Percentiles rank a stretch among this genome's conserved stretches.
Evolutionary conservation across 441 rosid genomes (phyloP).

Genomic region (Jatropha podagrica): DNA sequence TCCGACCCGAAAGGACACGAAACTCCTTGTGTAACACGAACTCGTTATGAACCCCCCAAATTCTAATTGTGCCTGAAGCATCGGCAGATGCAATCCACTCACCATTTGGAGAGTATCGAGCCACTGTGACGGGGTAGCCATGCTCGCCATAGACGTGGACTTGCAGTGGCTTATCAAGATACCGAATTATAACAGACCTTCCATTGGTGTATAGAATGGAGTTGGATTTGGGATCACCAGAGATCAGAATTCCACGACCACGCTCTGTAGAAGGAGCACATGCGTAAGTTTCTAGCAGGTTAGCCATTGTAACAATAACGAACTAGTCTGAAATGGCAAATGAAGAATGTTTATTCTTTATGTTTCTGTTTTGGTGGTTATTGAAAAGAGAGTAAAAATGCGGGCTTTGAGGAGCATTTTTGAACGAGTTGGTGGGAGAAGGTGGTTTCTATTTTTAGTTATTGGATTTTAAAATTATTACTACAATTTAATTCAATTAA

Average conservation of each 20-base stretch:
- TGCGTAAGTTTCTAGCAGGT: slow-evolving; percentile 73
- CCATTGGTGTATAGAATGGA: slow-evolving; percentile 76
- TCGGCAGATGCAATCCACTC: slow-evolving; percentile 99
- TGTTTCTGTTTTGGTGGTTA: too few relatives aligned
- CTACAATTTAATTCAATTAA: too few relatives aligned
- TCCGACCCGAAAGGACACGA: slow-evolving; percentile 81
- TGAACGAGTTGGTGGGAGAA: too few relatives aligned
- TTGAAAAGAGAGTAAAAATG: too few relatives aligned
- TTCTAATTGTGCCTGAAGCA: slow-evolving; percentile 75
- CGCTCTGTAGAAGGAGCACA: slow-evolving; percentile 91
- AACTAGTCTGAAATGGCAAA: too few relatives aligned
- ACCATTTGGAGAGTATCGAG: slow-evolving; percentile 91
- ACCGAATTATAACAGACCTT: slow-evolving; percentile 79
- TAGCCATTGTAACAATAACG: slow-evolving; percentile 32
- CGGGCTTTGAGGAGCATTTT: too few relatives aligned
- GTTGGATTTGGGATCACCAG: slow-evolving; percentile 74
- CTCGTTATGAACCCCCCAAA: slow-evolving; percentile 84
- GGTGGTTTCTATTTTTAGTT: too few relatives aligned
- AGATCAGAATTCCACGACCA: slow-evolving; percentile 83
- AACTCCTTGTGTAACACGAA: slow-evolving; percentile 88
- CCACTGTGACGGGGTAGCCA: slow-evolving; percentile 86
- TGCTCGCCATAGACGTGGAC: slow-evolving; percentile 85
- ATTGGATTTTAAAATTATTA: too few relatives aligned
- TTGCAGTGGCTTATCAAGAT: slow-evolving; percentile 72
- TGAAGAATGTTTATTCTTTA: too few relatives aligned